Evolutionary conservation across 495 filamentous ascomycete species (phyloP), one percentile per base, ranked within the genome.

Genomic region (Thermochaetoides thermophila): DNA sequence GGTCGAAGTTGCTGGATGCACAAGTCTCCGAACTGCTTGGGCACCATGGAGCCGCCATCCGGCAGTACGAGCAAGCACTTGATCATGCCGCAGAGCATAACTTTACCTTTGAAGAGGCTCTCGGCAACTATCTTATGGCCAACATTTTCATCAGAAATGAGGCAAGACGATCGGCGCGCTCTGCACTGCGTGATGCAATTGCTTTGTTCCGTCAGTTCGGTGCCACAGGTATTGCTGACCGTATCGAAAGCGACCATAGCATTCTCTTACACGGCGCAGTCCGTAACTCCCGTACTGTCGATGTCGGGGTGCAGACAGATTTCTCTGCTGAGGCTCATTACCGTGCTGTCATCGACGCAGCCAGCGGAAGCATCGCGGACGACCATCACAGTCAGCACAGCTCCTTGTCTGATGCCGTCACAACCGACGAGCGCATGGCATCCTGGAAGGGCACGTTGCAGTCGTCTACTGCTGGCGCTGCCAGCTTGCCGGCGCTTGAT

Each of bases 11-110:
- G 15, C 59, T 94, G 3, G 76, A 82, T 26, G 84, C 81, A 2
- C 69, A 84, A 37, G 52, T 85, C 10, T 61, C 60, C 14, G 82
- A 92, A 43, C 57, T 82, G 37, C 61, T 57, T 17, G 66, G 66
- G 23, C 58, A 78, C 33, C 70, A 80, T 41, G 72, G 69, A 4
- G 55, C 55, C 5, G 68, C 77, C 6, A 68, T 85, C 27, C 59
- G 56, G 26, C 57, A 64, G 13, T 89, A 84, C 43, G 85, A 94
- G 56, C 64, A 71, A 36, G 74, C 78, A 13, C 64, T 84, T 25
- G 82, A 92, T 44, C 82, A 91, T 53, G 76, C 77, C 26, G 69
- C 84, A 38, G 64, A 85, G 26, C 69, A 91, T 51, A 72, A 70
- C 33, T 84, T 83, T 50, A 54, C 71, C 8, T 66, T 91, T 26